Conservation (phyloP, 2,329 filamentous ascomycete genomes). For the Aspergillus sp. region DNA sequence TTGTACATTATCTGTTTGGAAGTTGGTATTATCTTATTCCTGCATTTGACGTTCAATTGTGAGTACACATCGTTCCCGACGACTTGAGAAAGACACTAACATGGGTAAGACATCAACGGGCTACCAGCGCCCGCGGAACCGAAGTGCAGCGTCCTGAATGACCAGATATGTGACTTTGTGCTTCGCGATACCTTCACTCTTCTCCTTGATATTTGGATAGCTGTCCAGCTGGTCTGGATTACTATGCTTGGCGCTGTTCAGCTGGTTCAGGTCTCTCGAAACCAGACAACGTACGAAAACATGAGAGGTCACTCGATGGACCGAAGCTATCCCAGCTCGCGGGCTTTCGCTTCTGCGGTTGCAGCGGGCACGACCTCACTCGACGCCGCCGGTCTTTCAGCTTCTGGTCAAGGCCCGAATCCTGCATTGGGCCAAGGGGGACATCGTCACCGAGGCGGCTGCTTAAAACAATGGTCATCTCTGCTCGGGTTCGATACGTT, state of each 20-base stretch:
- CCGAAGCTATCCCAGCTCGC: conserved; percentile 51
- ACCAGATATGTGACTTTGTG: conserved; percentile 70
- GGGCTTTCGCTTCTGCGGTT: conserved; percentile 65
- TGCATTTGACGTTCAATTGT: conserved; percentile 74
- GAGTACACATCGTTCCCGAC: conserved; percentile 34
- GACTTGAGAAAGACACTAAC: conserved; percentile 1
- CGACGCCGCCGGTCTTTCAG: conserved; percentile 69
- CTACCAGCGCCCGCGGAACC: conserved; percentile 52
- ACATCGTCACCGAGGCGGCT: conserved; percentile 56
- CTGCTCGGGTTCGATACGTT: conserved; percentile 91
- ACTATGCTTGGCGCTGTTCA: conserved; percentile 97
- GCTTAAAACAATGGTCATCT: conserved; percentile 76
- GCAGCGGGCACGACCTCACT: conserved; percentile 66
- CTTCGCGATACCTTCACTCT: conserved; percentile 83
- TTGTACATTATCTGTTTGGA: conserved; percentile 81
- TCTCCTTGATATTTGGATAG: conserved; percentile 74
- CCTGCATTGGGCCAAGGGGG: conserved; percentile 49
- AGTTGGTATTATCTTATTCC: conserved; percentile 69
- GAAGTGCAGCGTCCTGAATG: conserved; percentile 73
- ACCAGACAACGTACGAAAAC: conserved; percentile 94
- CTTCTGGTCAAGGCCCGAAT: conserved; percentile 64
- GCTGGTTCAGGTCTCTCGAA: conserved; percentile 85
- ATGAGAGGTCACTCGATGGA: conserved; percentile 77
- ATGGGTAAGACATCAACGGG: conserved; percentile 58
- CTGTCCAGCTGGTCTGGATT: conserved; percentile 88